phyloP scores from a whole-genome alignment of 1,284 basidiomycete species.

The Pyrrhoderma lamaoense region DNA sequence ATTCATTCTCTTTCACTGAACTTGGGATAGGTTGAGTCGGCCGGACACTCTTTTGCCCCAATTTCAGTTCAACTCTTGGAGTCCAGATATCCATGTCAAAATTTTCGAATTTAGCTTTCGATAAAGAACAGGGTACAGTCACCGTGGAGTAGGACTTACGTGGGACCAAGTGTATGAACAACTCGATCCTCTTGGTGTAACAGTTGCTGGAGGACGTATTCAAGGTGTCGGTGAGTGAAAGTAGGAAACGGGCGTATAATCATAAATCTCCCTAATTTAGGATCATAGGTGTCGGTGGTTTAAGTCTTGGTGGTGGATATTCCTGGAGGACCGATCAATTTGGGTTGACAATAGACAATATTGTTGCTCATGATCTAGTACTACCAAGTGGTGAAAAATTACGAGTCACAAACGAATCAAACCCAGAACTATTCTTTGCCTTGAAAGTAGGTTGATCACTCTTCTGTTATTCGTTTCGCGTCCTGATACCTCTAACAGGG shows the following conservation, averaged over 20 bases:
- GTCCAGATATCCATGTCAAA: constrained; percentile 23
- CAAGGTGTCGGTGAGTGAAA: constrained; percentile 18
- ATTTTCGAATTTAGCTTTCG: constrained; percentile 18
- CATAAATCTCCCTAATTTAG: background rate
- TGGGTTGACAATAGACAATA: constrained; percentile 15
- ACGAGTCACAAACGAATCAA: constrained; percentile 10
- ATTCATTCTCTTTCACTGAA: background rate
- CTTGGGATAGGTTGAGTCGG: constrained; percentile 19
- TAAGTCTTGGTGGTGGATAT: constrained; percentile 17
- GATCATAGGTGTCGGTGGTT: constrained; percentile 12
- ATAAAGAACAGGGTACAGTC: constrained; percentile 12
- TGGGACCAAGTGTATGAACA: constrained; percentile 24
- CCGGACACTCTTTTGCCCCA: constrained; percentile 23
- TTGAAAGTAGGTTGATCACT: background rate
- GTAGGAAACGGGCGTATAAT: background rate
- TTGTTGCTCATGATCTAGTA: constrained; percentile 11
- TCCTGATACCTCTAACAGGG: background rate
- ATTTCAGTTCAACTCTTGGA: constrained; percentile 22
- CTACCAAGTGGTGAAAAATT: constrained; percentile 10
- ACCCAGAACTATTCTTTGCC: constrained; percentile 17
- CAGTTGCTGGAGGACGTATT: constrained; percentile 22
- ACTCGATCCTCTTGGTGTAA: constrained; percentile 18
- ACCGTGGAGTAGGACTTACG: constrained; percentile 20
- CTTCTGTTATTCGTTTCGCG: no score
- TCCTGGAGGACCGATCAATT: constrained; percentile 18